Evolutionary conservation across 2,329 filamentous ascomycete species (phyloP).

Genomic region (Scedosporium boydii): DNA sequence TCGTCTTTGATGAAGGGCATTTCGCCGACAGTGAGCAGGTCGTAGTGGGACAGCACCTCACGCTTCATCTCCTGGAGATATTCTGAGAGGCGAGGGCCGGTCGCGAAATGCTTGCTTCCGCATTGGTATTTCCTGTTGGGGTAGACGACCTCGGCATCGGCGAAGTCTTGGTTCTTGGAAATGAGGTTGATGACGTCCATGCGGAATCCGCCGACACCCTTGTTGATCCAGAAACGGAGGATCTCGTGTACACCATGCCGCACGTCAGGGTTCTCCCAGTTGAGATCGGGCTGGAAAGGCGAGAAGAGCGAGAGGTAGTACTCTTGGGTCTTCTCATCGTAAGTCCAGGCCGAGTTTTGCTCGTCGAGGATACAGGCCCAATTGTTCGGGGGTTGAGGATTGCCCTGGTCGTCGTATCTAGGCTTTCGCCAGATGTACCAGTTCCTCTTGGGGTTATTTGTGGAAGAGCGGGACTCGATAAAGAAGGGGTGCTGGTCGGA

Average conservation of each 20-base stretch:
- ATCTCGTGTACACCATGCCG: conserved; percentile 57
- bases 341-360: conserved; percentile 36
- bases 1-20: conserved; percentile 36
- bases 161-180: conserved; percentile 49
- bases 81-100: conserved; percentile 39
- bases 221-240: conserved; percentile 66
- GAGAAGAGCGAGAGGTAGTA: conserved; percentile 62
- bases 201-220: conserved; percentile 56
- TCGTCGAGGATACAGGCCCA: conserved; percentile 23
- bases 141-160: conserved; percentile 29
- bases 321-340: conserved; percentile 36
- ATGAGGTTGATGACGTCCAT: conserved; percentile 62
- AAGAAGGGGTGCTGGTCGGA: conserved; percentile 25
- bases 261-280: conserved; percentile 63
- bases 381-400: conserved; percentile 52
- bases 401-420: conserved; percentile 44
- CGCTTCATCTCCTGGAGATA: conserved; percentile 33
- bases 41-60: conserved; percentile 32
- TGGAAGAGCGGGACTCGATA: conserved; percentile 46
- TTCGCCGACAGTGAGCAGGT: conserved; percentile 43
- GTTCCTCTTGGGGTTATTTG: conserved; percentile 50
- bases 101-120: conserved; percentile 38
- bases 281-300: conserved; percentile 64
- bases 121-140: conserved; percentile 15
- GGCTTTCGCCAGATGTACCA: conserved; percentile 60